Conservation (phyloP, 768 basidiomycete genomes). For the Agrocybe praecox region DNA sequence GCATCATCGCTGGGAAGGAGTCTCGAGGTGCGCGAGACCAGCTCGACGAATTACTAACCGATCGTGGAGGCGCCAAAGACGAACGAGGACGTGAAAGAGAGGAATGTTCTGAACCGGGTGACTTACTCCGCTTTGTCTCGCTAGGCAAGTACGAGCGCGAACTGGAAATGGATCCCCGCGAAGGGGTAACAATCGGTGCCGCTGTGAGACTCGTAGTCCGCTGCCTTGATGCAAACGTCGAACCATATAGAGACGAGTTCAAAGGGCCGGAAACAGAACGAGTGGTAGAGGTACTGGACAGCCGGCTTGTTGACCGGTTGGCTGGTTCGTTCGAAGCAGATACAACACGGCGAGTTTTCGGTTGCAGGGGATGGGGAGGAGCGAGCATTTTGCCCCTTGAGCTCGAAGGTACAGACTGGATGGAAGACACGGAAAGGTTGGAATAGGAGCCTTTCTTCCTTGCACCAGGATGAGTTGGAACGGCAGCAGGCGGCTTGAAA, state of each 20-base stretch:
- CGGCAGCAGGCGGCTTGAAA: slow-evolving; percentile 15
- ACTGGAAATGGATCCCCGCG: slow-evolving; percentile 31
- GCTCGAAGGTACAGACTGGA: slow-evolving; percentile 24
- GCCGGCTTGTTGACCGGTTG: slow-evolving; percentile 58
- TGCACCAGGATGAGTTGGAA: slow-evolving; percentile 14
- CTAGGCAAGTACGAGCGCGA: slow-evolving; percentile 46
- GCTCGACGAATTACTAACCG: slow-evolving; percentile 52
- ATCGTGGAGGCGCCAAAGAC: slow-evolving; percentile 37
- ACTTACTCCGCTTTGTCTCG: slow-evolving; percentile 42
- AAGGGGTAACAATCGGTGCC: slow-evolving; percentile 35
- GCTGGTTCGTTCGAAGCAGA: slow-evolving; percentile 48
- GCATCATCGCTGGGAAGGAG: slow-evolving; percentile 50
- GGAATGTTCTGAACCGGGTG: slow-evolving; percentile 69
- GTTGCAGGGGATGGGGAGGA: slow-evolving; percentile 38
- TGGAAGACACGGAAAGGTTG: slow-evolving; percentile 33
- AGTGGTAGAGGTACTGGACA: slow-evolving; percentile 53
- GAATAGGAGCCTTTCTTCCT: slow-evolving; percentile 31
- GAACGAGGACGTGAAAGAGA: slow-evolving; percentile 54
- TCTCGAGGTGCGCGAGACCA: slow-evolving; percentile 73
- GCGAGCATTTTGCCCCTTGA: slow-evolving; percentile 45
- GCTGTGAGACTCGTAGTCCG: slow-evolving; percentile 66
- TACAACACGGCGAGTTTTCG: slow-evolving; percentile 47
- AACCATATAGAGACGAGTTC: slow-evolving; percentile 47
- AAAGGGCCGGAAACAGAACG: slow-evolving; percentile 77
- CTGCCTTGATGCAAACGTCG: slow-evolving; percentile 86